phyloP scores from a whole-genome alignment of 2,329 filamentous ascomycete genomes.

The Fusarium sp. region DNA sequence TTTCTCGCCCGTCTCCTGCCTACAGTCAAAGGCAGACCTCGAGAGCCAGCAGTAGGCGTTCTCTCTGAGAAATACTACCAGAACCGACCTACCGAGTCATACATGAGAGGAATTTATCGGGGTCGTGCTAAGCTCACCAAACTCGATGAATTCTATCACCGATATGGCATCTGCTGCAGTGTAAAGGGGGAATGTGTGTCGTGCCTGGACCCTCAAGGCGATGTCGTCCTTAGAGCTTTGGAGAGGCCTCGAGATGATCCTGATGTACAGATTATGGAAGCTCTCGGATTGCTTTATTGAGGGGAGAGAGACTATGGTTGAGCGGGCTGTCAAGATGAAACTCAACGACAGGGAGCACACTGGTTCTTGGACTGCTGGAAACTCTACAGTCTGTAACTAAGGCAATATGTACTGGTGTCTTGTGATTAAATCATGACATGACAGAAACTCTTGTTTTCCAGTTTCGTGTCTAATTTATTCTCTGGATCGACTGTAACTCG shows the following conservation, averaged over 20 bases:
- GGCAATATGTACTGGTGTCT: too few relatives aligned
- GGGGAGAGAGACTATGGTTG: not conserved
- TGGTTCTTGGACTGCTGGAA: too few relatives aligned
- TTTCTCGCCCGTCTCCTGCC: slow-evolving; percentile 1
- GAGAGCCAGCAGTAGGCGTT: not conserved
- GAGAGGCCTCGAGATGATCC: not conserved
- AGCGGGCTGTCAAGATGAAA: not conserved
- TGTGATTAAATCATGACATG: too few relatives aligned
- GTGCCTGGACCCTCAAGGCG: not conserved
- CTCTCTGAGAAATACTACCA: not conserved
- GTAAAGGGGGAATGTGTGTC: not conserved
- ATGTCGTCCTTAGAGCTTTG: not conserved
- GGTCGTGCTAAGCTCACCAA: not conserved
- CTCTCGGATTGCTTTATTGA: not conserved
- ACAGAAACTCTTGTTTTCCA: too few relatives aligned
- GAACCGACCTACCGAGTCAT: not conserved
- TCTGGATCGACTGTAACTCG: too few relatives aligned
- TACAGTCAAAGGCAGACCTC: not conserved
- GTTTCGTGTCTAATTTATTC: too few relatives aligned
- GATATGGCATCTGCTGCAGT: slow-evolving; percentile 9
- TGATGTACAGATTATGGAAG: not conserved
- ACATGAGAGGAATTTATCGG: not conserved
- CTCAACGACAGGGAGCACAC: too few relatives aligned
- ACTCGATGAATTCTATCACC: slow-evolving; percentile 2
- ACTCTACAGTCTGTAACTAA: too few relatives aligned